A percentile compares a stretch with the other conserved stretches of the same genome.
Evolutionary conservation across 352 stramenopile genomes (phyloP).

Genomic region (Halophytophthora batemanensis): DNA sequence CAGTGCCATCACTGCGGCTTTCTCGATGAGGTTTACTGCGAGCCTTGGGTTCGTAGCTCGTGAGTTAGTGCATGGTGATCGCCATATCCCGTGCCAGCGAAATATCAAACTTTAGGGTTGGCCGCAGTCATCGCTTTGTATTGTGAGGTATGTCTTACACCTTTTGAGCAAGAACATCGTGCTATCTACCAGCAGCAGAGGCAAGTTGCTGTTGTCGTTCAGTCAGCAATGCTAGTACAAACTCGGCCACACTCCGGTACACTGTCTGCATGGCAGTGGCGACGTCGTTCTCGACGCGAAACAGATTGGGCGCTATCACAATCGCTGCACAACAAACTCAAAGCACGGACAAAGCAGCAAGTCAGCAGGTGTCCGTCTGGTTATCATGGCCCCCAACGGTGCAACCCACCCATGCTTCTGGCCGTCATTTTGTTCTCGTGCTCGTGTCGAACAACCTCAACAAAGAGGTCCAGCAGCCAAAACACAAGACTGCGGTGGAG

Average conservation of each 20-base stretch:
- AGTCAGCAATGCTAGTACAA: conserved; percentile 46
- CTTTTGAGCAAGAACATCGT: no score
- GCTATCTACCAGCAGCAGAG: conserved; percentile 15
- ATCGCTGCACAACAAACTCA: conserved; percentile 39
- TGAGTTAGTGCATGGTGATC: no score
- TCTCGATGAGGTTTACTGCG: no score
- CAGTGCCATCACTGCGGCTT: no score
- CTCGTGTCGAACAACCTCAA: conserved; percentile 50
- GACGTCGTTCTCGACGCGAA: conserved; percentile 63
- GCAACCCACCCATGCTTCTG: conserved; percentile 61
- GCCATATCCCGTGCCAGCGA: no score
- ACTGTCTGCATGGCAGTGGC: conserved; percentile 65
- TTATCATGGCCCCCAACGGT: no score
- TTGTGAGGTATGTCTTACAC: no score
- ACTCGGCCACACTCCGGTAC: conserved; percentile 74
- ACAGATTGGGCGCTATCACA: conserved; percentile 77
- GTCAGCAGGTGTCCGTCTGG: background rate
- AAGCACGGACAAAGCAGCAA: background rate
- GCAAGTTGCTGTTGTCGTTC: conserved; percentile 33
- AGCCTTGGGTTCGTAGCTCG: no score
- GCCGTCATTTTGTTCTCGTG: conserved; percentile 75
- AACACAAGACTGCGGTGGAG: conserved; percentile 44
- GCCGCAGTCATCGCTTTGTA: no score
- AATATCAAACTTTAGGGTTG: no score
- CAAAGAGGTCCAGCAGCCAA: conserved; percentile 80